These are phyloP conservation scores for Colletotrichum neosansevieriae DNA, from an alignment of 2,329 filamentous ascomycete species.

Conservation along the genomic window DNA sequence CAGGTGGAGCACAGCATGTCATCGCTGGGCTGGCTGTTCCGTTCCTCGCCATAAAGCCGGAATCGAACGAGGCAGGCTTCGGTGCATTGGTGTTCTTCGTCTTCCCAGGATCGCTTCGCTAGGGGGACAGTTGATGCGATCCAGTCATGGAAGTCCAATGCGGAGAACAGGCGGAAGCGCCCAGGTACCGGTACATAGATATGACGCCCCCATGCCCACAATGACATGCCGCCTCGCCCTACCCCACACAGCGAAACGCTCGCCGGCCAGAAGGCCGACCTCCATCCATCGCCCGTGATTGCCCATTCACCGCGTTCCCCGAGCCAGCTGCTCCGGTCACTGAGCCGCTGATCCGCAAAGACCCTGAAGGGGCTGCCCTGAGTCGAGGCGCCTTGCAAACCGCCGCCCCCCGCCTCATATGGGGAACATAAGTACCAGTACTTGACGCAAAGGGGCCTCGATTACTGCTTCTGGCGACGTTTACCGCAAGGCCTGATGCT, in stretches of 20 bases:
- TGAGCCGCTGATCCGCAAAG: slow-evolving; percentile 40
- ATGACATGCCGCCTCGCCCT: slow-evolving; percentile 31
- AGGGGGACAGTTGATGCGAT: slow-evolving; percentile 37
- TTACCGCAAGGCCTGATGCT: slow-evolving; percentile 29
- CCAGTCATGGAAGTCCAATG: slow-evolving; percentile 36
- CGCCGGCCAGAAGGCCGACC: slow-evolving; percentile 18
- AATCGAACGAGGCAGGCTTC: slow-evolving; percentile 36
- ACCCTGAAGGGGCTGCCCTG: slow-evolving; percentile 32
- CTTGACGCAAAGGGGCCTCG: slow-evolving; percentile 21
- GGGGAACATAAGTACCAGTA: slow-evolving; percentile 26
- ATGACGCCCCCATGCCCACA: slow-evolving; percentile 18
- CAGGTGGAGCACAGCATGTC: slow-evolving; percentile 37
- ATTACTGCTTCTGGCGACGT: slow-evolving; percentile 34
- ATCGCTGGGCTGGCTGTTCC: slow-evolving; percentile 19
- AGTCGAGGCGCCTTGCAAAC: slow-evolving; percentile 32
- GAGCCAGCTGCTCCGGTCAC: slow-evolving; percentile 37
- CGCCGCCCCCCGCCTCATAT: slow-evolving; percentile 7
- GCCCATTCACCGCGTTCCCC: slow-evolving; percentile 13
- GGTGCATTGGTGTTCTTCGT: slow-evolving; percentile 26
- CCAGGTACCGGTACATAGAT: slow-evolving; percentile 29
- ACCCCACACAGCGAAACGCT: slow-evolving; percentile 39
- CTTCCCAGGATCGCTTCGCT: slow-evolving; percentile 26
- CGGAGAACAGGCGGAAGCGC: slow-evolving; percentile 30
- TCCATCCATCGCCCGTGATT: slow-evolving; percentile 16
- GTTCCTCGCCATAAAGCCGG: not conserved